phyloP scores from a whole-genome alignment of 495 filamentous ascomycete genomes.

The Penicillium bialowiezense region DNA sequence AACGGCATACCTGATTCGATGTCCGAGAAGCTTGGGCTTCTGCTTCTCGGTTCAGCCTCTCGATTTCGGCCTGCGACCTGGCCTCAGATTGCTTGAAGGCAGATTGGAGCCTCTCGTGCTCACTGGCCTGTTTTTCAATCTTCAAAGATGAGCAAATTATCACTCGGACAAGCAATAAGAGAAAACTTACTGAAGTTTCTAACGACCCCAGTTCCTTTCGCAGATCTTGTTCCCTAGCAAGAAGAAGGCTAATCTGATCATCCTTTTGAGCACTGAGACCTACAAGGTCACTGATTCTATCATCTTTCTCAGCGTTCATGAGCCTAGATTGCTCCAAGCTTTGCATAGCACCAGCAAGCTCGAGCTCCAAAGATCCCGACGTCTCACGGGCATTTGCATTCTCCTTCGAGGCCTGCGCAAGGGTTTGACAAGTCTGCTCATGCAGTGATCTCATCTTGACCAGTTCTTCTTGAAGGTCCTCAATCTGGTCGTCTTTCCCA shows the following conservation, averaged over 20 bases:
- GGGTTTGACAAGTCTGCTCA: constrained; percentile 7
- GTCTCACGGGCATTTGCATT: constrained; percentile 14
- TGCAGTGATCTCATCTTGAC: constrained; percentile 19
- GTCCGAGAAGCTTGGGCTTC: constrained; percentile 16
- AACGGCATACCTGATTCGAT: constrained; percentile 22
- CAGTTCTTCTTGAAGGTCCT: constrained; percentile 32
- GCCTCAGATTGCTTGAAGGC: constrained; percentile 21
- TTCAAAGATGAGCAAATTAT: constrained; percentile 10
- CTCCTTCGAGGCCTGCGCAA: constrained; percentile 21
- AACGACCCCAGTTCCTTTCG: constrained; percentile 17
- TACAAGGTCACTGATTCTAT: constrained; percentile 22
- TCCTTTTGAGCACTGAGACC: constrained; percentile 17
- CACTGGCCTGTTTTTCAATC: constrained; percentile 19
- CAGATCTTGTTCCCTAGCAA: constrained; percentile 18
- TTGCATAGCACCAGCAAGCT: constrained; percentile 14
- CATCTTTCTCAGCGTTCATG: constrained; percentile 24
- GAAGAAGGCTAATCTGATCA: constrained; percentile 22
- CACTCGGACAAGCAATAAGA: background rate
- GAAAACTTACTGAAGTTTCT: constrained; percentile 30
- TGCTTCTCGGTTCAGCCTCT: constrained; percentile 13
- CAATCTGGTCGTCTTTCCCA: constrained; percentile 45
- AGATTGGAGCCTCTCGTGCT: constrained; percentile 20
- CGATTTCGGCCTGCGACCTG: constrained; percentile 17
- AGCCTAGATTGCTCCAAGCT: constrained; percentile 14
- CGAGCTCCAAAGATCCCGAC: constrained; percentile 13